Percentiles rank a stretch among this genome's conserved stretches.
Evolutionary conservation across 2,329 filamentous ascomycete species (phyloP).

Genomic region (Apiospora saccharicola): DNA sequence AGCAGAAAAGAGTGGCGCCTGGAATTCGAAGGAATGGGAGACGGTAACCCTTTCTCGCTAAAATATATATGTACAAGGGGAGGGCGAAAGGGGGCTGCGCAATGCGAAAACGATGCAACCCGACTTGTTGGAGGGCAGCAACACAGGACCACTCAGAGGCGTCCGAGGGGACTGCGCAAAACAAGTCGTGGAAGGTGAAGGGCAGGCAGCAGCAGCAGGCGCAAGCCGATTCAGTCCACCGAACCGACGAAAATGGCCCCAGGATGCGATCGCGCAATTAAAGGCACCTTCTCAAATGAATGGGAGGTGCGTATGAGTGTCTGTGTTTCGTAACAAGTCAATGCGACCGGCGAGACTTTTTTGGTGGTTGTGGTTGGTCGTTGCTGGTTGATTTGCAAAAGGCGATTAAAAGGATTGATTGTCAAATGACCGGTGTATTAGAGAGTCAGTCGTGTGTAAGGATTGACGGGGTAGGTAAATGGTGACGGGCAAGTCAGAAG

Average conservation of each 20-base stretch:
- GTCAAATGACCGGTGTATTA: slow-evolving; percentile 14
- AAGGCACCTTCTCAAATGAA: background rate
- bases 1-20: slow-evolving; percentile 29
- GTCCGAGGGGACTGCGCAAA: background rate
- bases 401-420: slow-evolving; percentile 17
- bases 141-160: slow-evolving; percentile 2
- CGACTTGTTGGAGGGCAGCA: slow-evolving; percentile 18
- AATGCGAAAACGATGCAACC: slow-evolving; percentile 21
- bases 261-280: slow-evolving; percentile 15
- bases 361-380: background rate
- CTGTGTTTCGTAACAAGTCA: background rate
- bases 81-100: slow-evolving; percentile 31
- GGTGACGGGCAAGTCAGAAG: slow-evolving; percentile 9
- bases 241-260: slow-evolving; percentile 16
- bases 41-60: slow-evolving; percentile 22
- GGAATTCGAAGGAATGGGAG: slow-evolving; percentile 32
- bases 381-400: background rate
- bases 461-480: background rate
- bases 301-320: background rate
- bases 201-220: background rate
- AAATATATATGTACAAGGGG: slow-evolving; percentile 22
- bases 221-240: background rate
- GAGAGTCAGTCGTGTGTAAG: slow-evolving; percentile 1
- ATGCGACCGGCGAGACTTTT: slow-evolving; percentile 20
- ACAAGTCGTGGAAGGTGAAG: slow-evolving; percentile 1